phyloP scores from a whole-genome alignment of 2,329 filamentous ascomycete species.

The Microascus cirrosus region DNA sequence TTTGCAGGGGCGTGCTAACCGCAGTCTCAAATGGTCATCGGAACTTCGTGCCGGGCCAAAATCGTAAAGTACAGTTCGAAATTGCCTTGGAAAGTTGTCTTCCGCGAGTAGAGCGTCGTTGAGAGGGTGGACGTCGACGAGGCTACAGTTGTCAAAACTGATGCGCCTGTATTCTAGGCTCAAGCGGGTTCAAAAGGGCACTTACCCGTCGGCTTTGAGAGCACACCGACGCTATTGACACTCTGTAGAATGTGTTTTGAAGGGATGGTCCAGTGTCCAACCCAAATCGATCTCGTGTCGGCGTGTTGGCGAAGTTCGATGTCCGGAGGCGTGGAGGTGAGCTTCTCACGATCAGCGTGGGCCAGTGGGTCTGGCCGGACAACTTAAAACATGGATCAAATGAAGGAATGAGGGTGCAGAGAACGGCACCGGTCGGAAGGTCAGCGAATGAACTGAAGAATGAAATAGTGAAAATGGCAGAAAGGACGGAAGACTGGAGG shows the following conservation, averaged over 20 bases:
- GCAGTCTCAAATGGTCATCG: neutral
- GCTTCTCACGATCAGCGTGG: neutral
- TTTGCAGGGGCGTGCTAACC: neutral
- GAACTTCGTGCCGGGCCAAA: neutral
- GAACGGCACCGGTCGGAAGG: neutral
- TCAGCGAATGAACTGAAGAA: neutral
- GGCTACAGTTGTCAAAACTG: no score
- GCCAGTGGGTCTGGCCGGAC: neutral
- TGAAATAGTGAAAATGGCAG: no score
- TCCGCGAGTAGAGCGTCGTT: no score
- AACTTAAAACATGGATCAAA: neutral
- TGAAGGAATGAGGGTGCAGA: neutral
- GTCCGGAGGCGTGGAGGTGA: neutral
- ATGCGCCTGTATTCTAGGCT: no score
- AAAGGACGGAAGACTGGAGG: neutral
- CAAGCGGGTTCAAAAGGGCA: no score
- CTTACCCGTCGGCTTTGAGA: no score
- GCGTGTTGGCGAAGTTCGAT: neutral
- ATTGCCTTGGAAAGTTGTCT: neutral
- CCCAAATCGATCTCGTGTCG: neutral
- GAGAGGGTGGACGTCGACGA: no score
- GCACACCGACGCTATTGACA: no score
- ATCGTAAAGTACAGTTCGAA: neutral
- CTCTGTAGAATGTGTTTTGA: no score
- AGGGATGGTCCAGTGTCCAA: no score